Evolutionary conservation across 768 basidiomycete species (phyloP).

Genomic region (Boletus pseudopeckii): DNA sequence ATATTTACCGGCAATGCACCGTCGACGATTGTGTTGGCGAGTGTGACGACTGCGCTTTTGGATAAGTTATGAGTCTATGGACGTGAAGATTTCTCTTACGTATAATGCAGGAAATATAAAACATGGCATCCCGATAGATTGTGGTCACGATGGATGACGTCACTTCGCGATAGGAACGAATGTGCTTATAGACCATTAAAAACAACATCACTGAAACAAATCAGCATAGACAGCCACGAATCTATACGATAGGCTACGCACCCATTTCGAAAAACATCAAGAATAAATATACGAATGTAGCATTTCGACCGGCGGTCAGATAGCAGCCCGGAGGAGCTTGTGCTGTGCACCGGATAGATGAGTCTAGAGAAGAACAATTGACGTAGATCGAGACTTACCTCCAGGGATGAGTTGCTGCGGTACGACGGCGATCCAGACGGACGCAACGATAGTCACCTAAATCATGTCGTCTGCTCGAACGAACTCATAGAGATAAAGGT

Average conservation of each 20-base stretch:
- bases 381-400: not conserved
- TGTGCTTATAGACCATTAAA: slow-evolving; percentile 6
- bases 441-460: slow-evolving; percentile 5
- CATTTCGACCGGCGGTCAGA: not conserved
- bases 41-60: slow-evolving; percentile 6
- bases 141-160: not conserved
- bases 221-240: not conserved
- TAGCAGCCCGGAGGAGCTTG: not conserved
- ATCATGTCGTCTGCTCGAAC: not conserved
- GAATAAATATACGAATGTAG: slow-evolving; percentile 3
- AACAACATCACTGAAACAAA: slow-evolving; percentile 2
- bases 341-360: not conserved
- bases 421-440: not conserved
- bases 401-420: slow-evolving; percentile 3
- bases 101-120: slow-evolving; percentile 16
- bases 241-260: not conserved
- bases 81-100: not conserved
- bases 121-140: slow-evolving; percentile 13
- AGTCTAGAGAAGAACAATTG: not conserved
- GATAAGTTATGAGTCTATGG: too few species aligned
- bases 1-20: too few species aligned
- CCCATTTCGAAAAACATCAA: slow-evolving; percentile 9
- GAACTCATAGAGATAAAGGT: not conserved
- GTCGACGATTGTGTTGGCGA: slow-evolving; percentile 3
- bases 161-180: slow-evolving; percentile 2